Evolutionary conservation across 192 early-diverging fungal genomes (phyloP).

Genomic region (Funneliformis geosporum): DNA sequence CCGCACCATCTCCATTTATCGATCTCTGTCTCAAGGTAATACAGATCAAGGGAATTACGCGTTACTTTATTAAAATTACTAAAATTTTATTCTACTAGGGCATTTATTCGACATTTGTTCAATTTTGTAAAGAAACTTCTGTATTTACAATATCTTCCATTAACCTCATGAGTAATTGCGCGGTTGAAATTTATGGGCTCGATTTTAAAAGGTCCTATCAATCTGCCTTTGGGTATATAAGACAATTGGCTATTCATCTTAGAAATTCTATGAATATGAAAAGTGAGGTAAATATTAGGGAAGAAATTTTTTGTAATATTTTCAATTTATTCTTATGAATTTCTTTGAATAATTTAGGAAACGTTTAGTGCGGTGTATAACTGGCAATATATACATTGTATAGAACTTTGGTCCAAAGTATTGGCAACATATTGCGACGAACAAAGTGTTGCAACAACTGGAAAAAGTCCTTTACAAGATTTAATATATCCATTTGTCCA

Average conservation of each 20-base stretch:
- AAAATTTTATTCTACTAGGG: slow-evolving; percentile 56
- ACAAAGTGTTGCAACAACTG: slow-evolving; percentile 48
- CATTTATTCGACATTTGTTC: slow-evolving; percentile 80
- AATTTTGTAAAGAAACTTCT: slow-evolving; percentile 74
- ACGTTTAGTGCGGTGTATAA: slow-evolving; percentile 90
- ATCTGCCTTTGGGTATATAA: slow-evolving; percentile 88
- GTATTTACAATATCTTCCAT: slow-evolving; percentile 79
- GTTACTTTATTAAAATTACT: not conserved
- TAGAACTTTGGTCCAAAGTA: slow-evolving; percentile 89
- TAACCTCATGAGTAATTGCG: slow-evolving; percentile 91
- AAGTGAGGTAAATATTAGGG: slow-evolving; percentile 53
- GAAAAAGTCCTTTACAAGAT: slow-evolving; percentile 58
- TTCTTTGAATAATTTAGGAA: slow-evolving; percentile 48
- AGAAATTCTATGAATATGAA: slow-evolving; percentile 84
- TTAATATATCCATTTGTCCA: slow-evolving; percentile 91
- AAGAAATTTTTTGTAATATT: not conserved
- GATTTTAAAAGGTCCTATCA: slow-evolving; percentile 84
- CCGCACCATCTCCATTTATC: slow-evolving; percentile 33
- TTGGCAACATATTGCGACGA: slow-evolving; percentile 70
- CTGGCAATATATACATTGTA: slow-evolving; percentile 95
- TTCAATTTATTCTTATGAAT: slow-evolving; percentile 6
- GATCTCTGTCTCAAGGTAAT: slow-evolving; percentile 43
- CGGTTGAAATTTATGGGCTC: slow-evolving; percentile 84
- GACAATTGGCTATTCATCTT: slow-evolving; percentile 91
- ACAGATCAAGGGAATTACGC: not conserved